Conservation (phyloP, 1,284 basidiomycete species). For the Macrocybe sp. region DNA sequence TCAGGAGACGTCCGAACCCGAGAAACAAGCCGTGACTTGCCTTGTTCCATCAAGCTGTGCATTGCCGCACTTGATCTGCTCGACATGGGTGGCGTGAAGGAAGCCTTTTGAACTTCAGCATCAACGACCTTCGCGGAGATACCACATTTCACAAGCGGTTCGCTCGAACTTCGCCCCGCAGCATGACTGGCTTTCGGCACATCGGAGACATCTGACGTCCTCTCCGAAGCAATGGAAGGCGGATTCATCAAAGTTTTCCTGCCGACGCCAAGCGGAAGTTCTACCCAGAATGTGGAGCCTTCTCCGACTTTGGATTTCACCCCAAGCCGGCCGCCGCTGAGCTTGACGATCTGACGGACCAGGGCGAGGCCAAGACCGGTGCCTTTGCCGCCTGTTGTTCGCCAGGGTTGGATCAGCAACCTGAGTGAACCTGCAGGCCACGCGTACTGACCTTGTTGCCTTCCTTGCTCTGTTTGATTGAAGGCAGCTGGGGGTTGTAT, state of each 20-base stretch:
- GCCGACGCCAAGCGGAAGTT: constrained; percentile 53
- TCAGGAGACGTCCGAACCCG: background rate
- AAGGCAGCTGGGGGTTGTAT: constrained; percentile 47
- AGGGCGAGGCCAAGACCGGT: constrained; percentile 86
- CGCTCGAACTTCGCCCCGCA: no score
- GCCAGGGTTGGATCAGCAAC: background rate
- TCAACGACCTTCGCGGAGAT: background rate
- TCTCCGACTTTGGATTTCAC: constrained; percentile 54
- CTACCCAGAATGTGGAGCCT: constrained; percentile 79
- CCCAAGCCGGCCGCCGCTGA: constrained; percentile 78
- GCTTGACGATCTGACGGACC: constrained; percentile 86
- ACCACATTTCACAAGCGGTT: no score
- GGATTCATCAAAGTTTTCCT: constrained; percentile 20
- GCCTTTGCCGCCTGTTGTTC: constrained; percentile 65
- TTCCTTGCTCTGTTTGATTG: constrained; percentile 77
- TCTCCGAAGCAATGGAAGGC: no score
- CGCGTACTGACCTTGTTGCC: constrained; percentile 55
- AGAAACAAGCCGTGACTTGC: constrained; percentile 23
- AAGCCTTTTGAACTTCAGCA: constrained; percentile 9
- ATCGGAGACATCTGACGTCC: background rate
- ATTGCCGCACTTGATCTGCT: constrained; percentile 43
- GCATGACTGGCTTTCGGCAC: background rate
- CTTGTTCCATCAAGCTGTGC: constrained; percentile 69
- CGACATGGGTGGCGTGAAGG: constrained; percentile 18
- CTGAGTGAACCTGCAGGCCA: background rate